Evolutionary conservation across 2,329 filamentous ascomycete species (phyloP), one percentile per base, ranked within the genome.

Genomic region (Aspergillus sp.): DNA sequence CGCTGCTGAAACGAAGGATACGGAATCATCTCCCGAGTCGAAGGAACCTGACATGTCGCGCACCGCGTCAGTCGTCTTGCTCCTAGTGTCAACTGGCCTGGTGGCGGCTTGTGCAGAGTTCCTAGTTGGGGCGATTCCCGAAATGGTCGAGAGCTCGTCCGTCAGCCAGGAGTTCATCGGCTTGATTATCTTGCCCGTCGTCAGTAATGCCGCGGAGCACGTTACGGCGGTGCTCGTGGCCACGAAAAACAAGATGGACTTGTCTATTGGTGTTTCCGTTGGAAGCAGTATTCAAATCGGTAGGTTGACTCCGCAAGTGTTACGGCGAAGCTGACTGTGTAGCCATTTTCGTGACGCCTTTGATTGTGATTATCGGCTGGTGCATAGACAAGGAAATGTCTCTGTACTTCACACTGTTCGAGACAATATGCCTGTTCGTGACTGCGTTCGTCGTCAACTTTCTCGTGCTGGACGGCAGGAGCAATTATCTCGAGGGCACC

Each of bases 371-470:
- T 24, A 74, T 88, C 22, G 82, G 82, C 34, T 89, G 83, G 83
- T 78, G 76, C 41, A 77, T 86, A 71, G 72, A 73, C 40, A 76
- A 80, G 40, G 69, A 76, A 1, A 89, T 89, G 72, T 70, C 67
- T 26, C 52, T 76, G 8, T 75, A 75, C 57, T 76, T 76, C 49
- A 75, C 73, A 37, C 59, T 75, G 12, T 76, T 76, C 42, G 72
- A 76, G 52, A 76, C 72, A 2, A 63, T 86, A 14, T 80, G 82
- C 25, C 65, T 93, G 25, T 93, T 93, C 46, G 82, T 91, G 8
- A 78, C 84, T 2, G 83, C 85, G 0, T 74, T 93, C 26, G 70
- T 93, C 20, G 82, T 88, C 36, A 93, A 93, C 54, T 93, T 93
- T 53, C 62, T 93, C 26, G 85, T 93, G 30, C 71, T 80, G 13